Base-by-base conservation (phyloP, 441 rosid species). In the Euphorbia schlechtendalii region DNA sequence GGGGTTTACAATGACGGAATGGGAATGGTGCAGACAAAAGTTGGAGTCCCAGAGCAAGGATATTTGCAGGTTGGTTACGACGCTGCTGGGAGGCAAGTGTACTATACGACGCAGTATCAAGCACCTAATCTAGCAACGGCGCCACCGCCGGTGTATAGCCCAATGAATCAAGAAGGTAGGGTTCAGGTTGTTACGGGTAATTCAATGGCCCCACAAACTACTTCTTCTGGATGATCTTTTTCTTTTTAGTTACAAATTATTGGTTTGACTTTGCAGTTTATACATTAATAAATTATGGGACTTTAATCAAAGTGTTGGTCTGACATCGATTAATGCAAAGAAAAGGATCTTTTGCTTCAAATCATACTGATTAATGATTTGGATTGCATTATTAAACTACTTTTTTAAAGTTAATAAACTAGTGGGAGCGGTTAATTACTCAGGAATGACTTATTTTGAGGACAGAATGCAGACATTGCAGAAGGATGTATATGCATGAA, bases 61-160 rank as follows among this genome's bases (percentile, higher is more conserved):
- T 76, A 72, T 62, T 17, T 75, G 17, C 87, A 78, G 69, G 71
- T 82, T 58, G 84, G 66, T 17, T 82, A 76, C 22, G 88, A 82
- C 21, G 69, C 78, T 46, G 72, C 84, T 2, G 88, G 92, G 38
- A 76, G 86, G 73, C 87, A 74, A 61, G 79, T 81, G 45, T 86
- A 79, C 64, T 81, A 76, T 60, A 75, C 83, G 2, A 36, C 76
- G n/a, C 69, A 65, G 3, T 80, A 65, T 22, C 63, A 64, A 56
- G 60, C 76, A 43, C 53, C 73, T 7, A 65, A 48, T 3, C 20
- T 69, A 0, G 59, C 66, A 0, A 71, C 72, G 1, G 72, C 67
- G 63, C 7, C 54, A 9, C 28, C 75, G 24, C 59, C 73, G 6
- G 59, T 18, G 34, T 48, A 13, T 25, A 63, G 59, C 52, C 56